Evolutionary conservation across 768 basidiomycete species (phyloP).

Genomic region (Lentinula edodes): DNA sequence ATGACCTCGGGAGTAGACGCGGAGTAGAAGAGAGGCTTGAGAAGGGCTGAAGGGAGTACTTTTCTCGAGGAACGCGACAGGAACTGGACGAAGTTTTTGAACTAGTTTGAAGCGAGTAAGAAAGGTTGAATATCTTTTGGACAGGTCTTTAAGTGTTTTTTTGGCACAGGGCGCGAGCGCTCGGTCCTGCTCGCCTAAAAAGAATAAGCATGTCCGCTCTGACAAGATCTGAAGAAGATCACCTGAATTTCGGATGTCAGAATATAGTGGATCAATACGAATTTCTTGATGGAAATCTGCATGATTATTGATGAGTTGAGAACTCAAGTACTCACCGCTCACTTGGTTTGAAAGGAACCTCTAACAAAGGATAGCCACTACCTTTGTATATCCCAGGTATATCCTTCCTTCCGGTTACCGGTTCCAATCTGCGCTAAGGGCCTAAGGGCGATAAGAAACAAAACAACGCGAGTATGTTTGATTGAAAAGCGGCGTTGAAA

Average conservation of each 20-base stretch:
- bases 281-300: background rate
- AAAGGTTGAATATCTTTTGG: background rate
- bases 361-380: too few relatives aligned
- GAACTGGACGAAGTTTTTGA: too few relatives aligned
- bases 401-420: too few relatives aligned
- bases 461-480: too few relatives aligned
- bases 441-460: too few relatives aligned
- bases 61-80: background rate
- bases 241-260: background rate
- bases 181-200: background rate
- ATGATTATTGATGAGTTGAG: background rate
- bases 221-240: background rate
- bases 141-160: background rate
- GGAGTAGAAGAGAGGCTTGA: background rate
- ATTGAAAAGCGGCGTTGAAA: background rate
- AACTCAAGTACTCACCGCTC: background rate
- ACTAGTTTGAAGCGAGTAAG: background rate
- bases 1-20: background rate
- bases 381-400: too few relatives aligned
- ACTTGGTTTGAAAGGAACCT: too few relatives aligned
- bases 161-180: background rate
- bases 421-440: too few relatives aligned
- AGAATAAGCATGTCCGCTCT: background rate
- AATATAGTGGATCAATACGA: background rate
- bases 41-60: background rate